phyloP scores from a whole-genome alignment of 2,329 filamentous ascomycete genomes.

The Dactylellina haptotyla region DNA sequence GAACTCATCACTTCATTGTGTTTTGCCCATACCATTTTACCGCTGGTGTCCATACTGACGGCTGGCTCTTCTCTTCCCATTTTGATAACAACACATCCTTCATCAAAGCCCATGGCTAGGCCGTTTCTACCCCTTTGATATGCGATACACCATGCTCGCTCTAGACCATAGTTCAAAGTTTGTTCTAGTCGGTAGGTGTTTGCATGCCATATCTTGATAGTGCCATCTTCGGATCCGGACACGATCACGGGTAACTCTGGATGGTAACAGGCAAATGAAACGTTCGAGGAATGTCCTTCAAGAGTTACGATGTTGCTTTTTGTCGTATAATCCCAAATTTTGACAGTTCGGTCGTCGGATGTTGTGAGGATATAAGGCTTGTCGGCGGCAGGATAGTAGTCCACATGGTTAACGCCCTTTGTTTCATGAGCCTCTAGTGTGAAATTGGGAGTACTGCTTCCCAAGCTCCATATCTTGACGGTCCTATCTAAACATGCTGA shows the following conservation, averaged over 20 bases:
- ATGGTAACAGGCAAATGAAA: conserved; percentile 97
- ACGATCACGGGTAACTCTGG: conserved; percentile 97
- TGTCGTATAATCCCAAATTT: conserved; percentile 99
- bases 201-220: conserved; percentile 97
- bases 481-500: conserved; percentile 96
- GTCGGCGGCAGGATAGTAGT: conserved; percentile 81
- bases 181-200: conserved; percentile 97
- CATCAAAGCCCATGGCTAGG: conserved; percentile 94
- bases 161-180: conserved; percentile 92
- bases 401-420: conserved; percentile 84
- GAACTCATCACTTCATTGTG: conserved; percentile 95
- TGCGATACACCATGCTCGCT: conserved; percentile 96
- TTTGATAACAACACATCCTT: conserved; percentile 96
- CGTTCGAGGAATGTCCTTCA: conserved; percentile 96
- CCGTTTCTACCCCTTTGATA: conserved; percentile 95
- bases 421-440: conserved; percentile 79
- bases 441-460: conserved; percentile 92
- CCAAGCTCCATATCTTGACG: conserved; percentile 97
- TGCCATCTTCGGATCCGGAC: conserved; percentile 96
- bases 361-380: conserved; percentile 93
- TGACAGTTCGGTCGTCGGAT: conserved; percentile 94
- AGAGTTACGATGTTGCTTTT: conserved; percentile 96
- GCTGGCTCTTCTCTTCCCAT: conserved; percentile 97
- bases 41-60: conserved; percentile 94
- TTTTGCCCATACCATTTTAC: conserved; percentile 94